Base-by-base conservation (phyloP, 2,329 filamentous ascomycete species). In the Trichophyton mentagrophytes region DNA sequence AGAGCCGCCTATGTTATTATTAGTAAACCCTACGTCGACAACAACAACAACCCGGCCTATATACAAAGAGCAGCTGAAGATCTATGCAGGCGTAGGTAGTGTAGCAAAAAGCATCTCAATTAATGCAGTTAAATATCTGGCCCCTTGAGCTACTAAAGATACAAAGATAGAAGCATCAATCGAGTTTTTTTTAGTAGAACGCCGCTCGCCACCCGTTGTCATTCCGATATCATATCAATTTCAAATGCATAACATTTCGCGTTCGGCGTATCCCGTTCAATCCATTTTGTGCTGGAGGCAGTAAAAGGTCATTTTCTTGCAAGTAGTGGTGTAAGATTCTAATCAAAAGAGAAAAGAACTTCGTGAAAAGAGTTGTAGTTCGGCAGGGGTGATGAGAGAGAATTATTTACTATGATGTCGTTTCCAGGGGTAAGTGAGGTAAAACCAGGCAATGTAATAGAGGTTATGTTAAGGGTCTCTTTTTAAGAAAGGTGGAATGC, bases 401-500 rank as follows among this genome's bases (percentile, higher is more conserved):
- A 1, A 13, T 22, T 47, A 22, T 47, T 47, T 20, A 47, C 20
- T 22, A 13, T 3, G 20, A 30, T 38, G 46, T 5, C 11, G 46
- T 22, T 25, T 30, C 25, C 25, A 13, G 46, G 20, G 20, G 7
- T 6, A 47, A 13, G 44, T 20, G 9, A 20, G 3, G 17, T 22
- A 22, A 47, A 11, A 22, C 2, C 11, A 13, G 42, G 25, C 20
- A 25, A 42, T 6, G 25, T 27, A 8, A 27, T 36, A 17, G 6
- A 17, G 27, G 11, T 9, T 9, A 8, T 15, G 27, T 55, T 8
- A 17, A 15, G 25, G 13, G 33, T 38, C 9, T 38, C 11, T 17
- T 7, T 25, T 58, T 53, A 63, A n/a, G 91, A 96, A 66, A 99
- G 80, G 76, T 97, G 93, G 82, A 99, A 99, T 63, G 95, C 93